Evolutionary conservation across 192 early-diverging fungal genomes (phyloP).

Genomic region (Mortierella claussenii): DNA sequence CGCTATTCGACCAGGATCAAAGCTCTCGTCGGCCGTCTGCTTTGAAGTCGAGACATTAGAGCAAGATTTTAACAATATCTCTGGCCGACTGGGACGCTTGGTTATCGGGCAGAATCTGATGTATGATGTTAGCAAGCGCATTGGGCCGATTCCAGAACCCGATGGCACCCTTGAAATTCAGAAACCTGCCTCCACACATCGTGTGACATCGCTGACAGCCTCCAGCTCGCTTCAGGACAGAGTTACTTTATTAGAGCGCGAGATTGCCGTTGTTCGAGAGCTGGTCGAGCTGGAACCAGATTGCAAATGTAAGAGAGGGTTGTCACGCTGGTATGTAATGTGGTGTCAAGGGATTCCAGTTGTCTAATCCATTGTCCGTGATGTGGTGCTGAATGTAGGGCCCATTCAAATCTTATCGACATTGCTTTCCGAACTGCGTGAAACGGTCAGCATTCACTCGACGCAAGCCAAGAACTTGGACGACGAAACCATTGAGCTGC

Average conservation of each 20-base stretch:
- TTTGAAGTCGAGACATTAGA: constrained; percentile 43
- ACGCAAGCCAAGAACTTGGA: constrained; percentile 36
- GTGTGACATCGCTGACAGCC: constrained; percentile 32
- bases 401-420: constrained; percentile 40
- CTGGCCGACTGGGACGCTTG: constrained; percentile 21
- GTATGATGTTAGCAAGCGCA: constrained; percentile 49
- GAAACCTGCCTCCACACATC: constrained; percentile 2
- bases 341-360: too few relatives aligned
- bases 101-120: constrained; percentile 41
- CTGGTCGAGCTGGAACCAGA: constrained; percentile 83
- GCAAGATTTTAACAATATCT: constrained; percentile 19
- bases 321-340: too few relatives aligned
- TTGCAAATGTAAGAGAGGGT: constrained; percentile 86
- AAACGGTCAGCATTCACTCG: constrained; percentile 20
- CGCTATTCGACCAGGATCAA: constrained; percentile 23
- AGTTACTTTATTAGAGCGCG: constrained; percentile 58
- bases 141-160: constrained; percentile 13
- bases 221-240: constrained; percentile 41
- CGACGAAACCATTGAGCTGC: constrained; percentile 56
- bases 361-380: too few relatives aligned
- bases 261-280: constrained; percentile 73
- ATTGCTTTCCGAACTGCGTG: constrained; percentile 28
- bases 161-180: constrained; percentile 21
- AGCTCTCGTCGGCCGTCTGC: constrained; percentile 22
- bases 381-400: too few relatives aligned